Evolutionary conservation across 2,329 filamentous ascomycete species (phyloP), one percentile per base, ranked within the genome.

Genomic region (Aspergillus luchuensis): DNA sequence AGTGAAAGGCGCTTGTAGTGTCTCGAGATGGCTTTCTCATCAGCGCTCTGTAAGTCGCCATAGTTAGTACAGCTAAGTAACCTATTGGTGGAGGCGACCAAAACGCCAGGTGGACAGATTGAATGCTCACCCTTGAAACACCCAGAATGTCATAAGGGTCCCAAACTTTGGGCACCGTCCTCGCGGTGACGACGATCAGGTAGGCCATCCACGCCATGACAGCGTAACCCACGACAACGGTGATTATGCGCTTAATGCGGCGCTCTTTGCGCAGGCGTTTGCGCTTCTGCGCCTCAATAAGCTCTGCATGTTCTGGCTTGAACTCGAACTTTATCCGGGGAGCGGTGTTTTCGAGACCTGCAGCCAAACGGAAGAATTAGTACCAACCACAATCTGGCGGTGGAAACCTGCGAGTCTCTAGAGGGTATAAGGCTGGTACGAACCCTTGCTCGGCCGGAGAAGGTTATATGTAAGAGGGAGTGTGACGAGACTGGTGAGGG

Each of bases 81-180:
- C 4, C n/a, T 11, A 28, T n/a, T n/a, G 5, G 50, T 56, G 7
- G 23, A 33, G 15, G 21, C 52, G 36, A 19, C 4, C 17, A 33
- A 47, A 28, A 23, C 8, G 33, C 7, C 23, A 50, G 47, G 48
- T 38, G 25, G 43, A 52, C 21, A 55, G 38, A 51, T 19, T 56
- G 41, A 23, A 21, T 23, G 71, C 84, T 69, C 81, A 92, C 90
- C 78, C 93, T 90, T 68, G 91, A 87, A 59, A 99, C 85, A 49
- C 91, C 91, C 59, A 99, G 81, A 69, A 99, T 96, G 68, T 96
- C 91, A 79, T 98, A 99, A 1, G 95, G 95, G 78, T 99, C 96
- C 91, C 94, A 99, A 59, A 97, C 84, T 79, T 95, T 92, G 51
- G 88, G 85, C 30, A 83, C 78, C 1, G 87, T 87, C 59, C 85